A percentile compares a stretch with the other conserved stretches of the same genome.
Conservation (phyloP, 2,329 filamentous ascomycete genomes). For the Nemania bipapillata region DNA sequence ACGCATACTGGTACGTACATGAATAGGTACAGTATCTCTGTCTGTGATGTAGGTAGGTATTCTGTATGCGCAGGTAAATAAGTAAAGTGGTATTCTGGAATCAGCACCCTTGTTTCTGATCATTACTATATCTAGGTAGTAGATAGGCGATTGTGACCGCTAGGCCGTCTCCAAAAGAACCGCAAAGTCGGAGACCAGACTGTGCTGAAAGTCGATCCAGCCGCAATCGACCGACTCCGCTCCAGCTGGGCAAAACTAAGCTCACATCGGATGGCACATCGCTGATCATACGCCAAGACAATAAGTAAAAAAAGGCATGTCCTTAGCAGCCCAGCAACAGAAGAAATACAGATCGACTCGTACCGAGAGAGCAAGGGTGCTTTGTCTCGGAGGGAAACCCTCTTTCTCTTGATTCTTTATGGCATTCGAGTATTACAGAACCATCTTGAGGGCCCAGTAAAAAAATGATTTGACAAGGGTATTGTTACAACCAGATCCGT, state of each 20-base stretch:
- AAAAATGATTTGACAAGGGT: constrained; percentile 11
- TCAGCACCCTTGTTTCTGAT: background rate
- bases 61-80: too few species aligned
- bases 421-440: background rate
- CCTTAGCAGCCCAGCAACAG: constrained; percentile 27
- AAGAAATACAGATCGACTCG: constrained; percentile 33
- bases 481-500: constrained; percentile 3
- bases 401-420: background rate
- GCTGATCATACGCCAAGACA: constrained; percentile 47
- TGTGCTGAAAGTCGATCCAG: constrained; percentile 41
- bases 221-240: constrained; percentile 41
- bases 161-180: constrained; percentile 18
- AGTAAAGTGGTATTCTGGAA: background rate
- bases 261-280: constrained; percentile 43
- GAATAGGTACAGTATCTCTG: too few species aligned
- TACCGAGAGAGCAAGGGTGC: constrained; percentile 3
- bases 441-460: background rate
- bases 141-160: background rate
- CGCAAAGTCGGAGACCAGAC: constrained; percentile 30
- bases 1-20: background rate
- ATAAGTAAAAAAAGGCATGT: constrained; percentile 43
- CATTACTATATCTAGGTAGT: constrained; percentile 6
- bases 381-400: background rate
- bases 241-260: constrained; percentile 43
- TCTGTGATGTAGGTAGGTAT: too few species aligned